phyloP scores from a whole-genome alignment of 768 basidiomycete genomes.

The Suillus cothurnatus region DNA sequence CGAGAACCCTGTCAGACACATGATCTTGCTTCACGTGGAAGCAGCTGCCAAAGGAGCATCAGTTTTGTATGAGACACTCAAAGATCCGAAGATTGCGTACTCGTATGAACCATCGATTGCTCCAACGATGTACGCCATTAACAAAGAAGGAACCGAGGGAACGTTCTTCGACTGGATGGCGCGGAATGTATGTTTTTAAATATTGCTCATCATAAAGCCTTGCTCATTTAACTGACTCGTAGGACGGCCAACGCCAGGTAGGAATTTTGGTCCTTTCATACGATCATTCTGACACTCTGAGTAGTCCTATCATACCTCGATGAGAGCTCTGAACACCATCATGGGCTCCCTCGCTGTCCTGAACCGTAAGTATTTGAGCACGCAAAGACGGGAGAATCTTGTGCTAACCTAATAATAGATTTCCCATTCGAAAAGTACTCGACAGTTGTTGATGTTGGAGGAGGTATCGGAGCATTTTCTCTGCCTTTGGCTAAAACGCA shows the following conservation, averaged over 20 bases:
- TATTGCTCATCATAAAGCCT: not conserved
- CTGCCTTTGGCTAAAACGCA: conserved; percentile 31
- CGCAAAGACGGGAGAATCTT: not conserved
- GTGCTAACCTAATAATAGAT: conserved; percentile 16
- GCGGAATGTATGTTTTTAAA: conserved; percentile 18
- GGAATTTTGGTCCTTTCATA: not conserved
- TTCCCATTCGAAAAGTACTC: conserved; percentile 35
- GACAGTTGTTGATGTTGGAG: conserved; percentile 37
- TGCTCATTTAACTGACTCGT: not conserved
- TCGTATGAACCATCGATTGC: conserved; percentile 25
- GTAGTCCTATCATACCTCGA: conserved; percentile 26
- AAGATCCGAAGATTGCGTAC: conserved; percentile 21
- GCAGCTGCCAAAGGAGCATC: conserved; percentile 17
- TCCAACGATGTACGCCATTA: conserved; percentile 22
- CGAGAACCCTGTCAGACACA: conserved; percentile 24
- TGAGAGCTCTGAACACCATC: conserved; percentile 25
- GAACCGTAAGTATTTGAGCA: conserved; percentile 17
- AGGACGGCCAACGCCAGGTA: conserved; percentile 27
- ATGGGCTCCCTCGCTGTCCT: conserved; percentile 29
- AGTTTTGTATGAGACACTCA: conserved; percentile 30
- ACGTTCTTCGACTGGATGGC: conserved; percentile 29
- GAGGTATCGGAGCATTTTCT: conserved; percentile 34
- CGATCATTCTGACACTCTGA: not conserved
- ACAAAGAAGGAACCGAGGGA: conserved; percentile 21
- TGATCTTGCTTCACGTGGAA: conserved; percentile 24